These are phyloP conservation scores for Penicillium sp. DNA, from an alignment of 2,329 filamentous ascomycete species.

Conservation along the genomic window DNA sequence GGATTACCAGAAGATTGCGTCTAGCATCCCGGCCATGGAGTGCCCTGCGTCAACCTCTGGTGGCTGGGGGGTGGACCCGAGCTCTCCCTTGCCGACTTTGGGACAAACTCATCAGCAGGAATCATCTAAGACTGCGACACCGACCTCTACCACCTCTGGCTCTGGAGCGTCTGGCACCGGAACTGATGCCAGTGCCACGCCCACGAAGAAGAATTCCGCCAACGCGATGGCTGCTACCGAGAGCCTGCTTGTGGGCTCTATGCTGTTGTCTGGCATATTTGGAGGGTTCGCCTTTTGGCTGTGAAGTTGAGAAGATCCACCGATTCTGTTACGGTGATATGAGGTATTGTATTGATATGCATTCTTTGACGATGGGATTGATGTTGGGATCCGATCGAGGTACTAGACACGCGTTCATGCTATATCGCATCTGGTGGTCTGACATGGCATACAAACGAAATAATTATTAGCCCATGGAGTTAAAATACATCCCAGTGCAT, in stretches of 20 bases:
- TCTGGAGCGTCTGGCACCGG: conserved; percentile 2
- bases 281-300: conserved; percentile 23
- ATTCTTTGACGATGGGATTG: conserved; percentile 13
- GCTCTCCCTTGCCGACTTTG: conserved; percentile 62
- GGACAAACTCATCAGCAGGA: conserved; percentile 45
- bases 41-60: conserved; percentile 65
- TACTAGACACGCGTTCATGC: not conserved
- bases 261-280: conserved; percentile 19
- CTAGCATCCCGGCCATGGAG: conserved; percentile 54
- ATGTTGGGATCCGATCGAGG: conserved; percentile 1
- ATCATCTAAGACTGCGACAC: not conserved
- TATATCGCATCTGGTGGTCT: not conserved
- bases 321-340: not conserved
- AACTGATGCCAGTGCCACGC: conserved; percentile 9
- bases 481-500: conserved; percentile 5
- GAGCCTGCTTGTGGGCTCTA: conserved; percentile 14
- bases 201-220: conserved; percentile 10
- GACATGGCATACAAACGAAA: conserved; percentile 7
- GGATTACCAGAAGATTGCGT: conserved; percentile 60
- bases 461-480: conserved; percentile 7
- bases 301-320: conserved; percentile 2
- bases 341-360: conserved; percentile 17
- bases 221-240: conserved; percentile 10
- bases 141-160: conserved; percentile 6
- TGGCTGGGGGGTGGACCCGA: conserved; percentile 68